A percentile compares a stretch with the other conserved stretches of the same genome.
Evolutionary conservation across 2,329 filamentous ascomycete species (phyloP).

Genomic region (Penicillium sp.): DNA sequence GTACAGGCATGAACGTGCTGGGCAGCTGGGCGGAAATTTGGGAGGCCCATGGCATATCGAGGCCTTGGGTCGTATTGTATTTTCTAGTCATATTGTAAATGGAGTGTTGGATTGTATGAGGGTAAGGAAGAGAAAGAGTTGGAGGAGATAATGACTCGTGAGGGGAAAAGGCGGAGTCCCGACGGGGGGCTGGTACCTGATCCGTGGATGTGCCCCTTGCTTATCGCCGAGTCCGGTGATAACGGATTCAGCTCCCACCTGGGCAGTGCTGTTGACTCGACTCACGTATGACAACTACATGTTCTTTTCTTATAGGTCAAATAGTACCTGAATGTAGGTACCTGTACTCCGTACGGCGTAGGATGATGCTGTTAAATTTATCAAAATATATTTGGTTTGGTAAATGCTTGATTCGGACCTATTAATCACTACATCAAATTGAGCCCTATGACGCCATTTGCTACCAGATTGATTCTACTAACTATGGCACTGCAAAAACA

Average conservation of each 20-base stretch:
- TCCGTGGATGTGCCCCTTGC: constrained; percentile 8
- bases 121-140: constrained; percentile 7
- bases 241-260: neutral
- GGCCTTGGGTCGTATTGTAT: constrained; percentile 21
- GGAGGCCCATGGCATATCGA: constrained; percentile 34
- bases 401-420: neutral
- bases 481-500: neutral
- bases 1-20: constrained; percentile 18
- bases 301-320: neutral
- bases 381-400: neutral
- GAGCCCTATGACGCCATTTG: neutral
- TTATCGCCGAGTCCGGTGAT: constrained; percentile 22
- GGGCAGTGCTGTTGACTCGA: neutral
- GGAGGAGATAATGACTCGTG: constrained; percentile 16
- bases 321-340: neutral
- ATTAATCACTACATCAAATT: neutral
- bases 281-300: neutral
- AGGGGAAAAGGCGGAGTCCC: constrained; percentile 22
- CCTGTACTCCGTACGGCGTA: no score
- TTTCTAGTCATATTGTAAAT: constrained; percentile 35
- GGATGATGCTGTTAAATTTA: neutral
- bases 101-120: neutral
- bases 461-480: neutral
- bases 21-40: constrained; percentile 31
- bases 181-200: constrained; percentile 17